A percentile compares a stretch with the other conserved stretches of the same genome.
phyloP scores from a whole-genome alignment of 2,329 filamentous ascomycete species.

The Xylaria sp. region DNA sequence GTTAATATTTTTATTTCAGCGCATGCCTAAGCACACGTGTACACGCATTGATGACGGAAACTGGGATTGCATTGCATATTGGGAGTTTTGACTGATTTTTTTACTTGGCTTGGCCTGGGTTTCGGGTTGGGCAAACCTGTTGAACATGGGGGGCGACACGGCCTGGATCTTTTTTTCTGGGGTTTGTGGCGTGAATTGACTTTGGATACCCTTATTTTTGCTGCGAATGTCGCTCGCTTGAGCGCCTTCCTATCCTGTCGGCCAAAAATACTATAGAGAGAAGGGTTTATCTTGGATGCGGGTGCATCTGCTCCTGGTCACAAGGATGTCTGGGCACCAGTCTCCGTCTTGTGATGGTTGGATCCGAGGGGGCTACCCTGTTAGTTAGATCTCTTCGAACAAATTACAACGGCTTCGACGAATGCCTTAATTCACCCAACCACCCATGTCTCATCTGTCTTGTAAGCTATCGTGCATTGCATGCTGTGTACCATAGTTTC shows the following conservation, averaged over 20 bases:
- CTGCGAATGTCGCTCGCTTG: conserved; percentile 32
- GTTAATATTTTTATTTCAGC: neutral
- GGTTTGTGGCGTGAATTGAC: conserved; percentile 37
- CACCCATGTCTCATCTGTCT: neutral
- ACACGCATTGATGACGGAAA: conserved; percentile 35
- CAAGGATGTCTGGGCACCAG: conserved; percentile 4
- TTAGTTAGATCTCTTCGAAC: conserved; percentile 18
- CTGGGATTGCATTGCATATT: conserved; percentile 37
- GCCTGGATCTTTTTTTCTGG: conserved; percentile 17
- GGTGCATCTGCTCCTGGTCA: conserved; percentile 29
- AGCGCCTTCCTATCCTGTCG: conserved; percentile 37
- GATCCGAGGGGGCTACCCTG: conserved; percentile 12
- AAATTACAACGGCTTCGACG: conserved; percentile 21
- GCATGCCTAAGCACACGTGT: conserved; percentile 24
- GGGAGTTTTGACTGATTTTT: conserved; percentile 35
- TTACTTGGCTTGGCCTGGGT: conserved; percentile 24
- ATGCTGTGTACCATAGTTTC: conserved; percentile 6
- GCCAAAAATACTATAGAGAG: conserved; percentile 27
- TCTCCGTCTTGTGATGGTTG: conserved; percentile 12
- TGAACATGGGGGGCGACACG: conserved; percentile 10
- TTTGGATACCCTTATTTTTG: conserved; percentile 39
- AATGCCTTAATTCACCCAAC: conserved; percentile 13
- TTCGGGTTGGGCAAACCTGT: conserved; percentile 22
- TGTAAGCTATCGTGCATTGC: neutral
- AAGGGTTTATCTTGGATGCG: conserved; percentile 23